Base-by-base conservation (phyloP, 352 stramenopile species). In the Globisporangium cylindrosporum region DNA sequence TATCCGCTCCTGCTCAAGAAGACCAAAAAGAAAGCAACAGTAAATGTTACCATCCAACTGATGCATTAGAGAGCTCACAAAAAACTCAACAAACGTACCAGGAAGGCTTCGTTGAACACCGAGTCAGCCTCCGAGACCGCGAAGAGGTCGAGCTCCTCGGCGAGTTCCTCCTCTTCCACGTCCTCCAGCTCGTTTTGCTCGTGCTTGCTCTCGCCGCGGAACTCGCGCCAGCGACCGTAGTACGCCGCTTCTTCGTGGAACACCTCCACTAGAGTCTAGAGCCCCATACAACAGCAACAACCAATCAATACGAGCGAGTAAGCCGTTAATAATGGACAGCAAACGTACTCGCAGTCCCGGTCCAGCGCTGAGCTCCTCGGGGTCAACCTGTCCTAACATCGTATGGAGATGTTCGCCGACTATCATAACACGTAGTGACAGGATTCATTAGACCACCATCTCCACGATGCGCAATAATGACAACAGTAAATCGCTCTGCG, bases 181-280 rank as follows among this genome's bases (percentile, higher is more conserved):
- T 86, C 84, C 56, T 94, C 88, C n/a, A 91, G 68, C 34, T 93
- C 85, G 38, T 90, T 83, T 60, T 90, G 79, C 55, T 92, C 78
- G 64, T 90, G 77, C 43, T 95, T 95, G 8, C 84, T 92, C 59
- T 93, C 82, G 34, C 80, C 76, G 20, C 82, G 83, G 59, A 95
- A 95, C 64, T 95, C 88, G 48, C 87, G 74, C 88, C 86, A 95
- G 27, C 88, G 82, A n/a, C 84, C 83, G 55, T 95, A 95, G 74
- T 94, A 94, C 54, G 81, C 75, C 12, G 86, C 84, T 75, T 95
- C 88, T 58, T 92, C 80, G 4, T 80, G 68, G 29, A 94, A 95
- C 34, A 92, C 79, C 29, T 92, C 82, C 0, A 93, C 86, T 0
- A 95, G 69, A 25, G 77, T 82, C 88, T 93, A 7, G 18, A 1